Conservation (phyloP, 1,284 basidiomycete species). For the Malassezia japonica region DNA sequence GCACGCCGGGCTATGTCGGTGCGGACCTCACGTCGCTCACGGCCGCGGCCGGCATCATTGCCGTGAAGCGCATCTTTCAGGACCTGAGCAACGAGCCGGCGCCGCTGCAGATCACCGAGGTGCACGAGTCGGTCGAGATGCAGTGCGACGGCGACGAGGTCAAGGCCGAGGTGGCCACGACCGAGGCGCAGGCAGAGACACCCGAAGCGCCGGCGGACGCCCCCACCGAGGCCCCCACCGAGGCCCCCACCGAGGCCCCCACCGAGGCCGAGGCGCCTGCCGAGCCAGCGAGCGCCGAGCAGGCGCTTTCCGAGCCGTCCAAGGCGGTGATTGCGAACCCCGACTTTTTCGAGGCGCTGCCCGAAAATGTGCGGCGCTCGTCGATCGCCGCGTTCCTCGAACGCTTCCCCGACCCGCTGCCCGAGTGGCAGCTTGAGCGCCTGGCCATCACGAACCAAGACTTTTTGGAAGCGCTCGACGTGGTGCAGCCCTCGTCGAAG, state of each 20-base stretch:
- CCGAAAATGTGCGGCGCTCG: constrained; percentile 51
- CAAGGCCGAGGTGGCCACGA: too few relatives aligned
- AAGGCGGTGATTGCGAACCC: neutral
- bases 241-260: neutral
- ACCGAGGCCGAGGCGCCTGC: neutral
- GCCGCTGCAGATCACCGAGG: neutral
- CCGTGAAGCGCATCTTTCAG: constrained; percentile 89
- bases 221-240: neutral
- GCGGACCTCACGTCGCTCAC: constrained; percentile 85
- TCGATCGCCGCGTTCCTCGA: constrained; percentile 82
- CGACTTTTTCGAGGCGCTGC: constrained; percentile 35
- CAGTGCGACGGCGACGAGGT: neutral
- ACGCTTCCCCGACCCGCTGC: constrained; percentile 70
- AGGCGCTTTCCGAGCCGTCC: neutral
- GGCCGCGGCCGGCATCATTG: constrained; percentile 85
- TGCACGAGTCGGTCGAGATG: constrained; percentile 3
- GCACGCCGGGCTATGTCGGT: constrained; percentile 92
- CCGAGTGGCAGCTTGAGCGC: constrained; percentile 64
- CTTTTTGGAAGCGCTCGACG: constrained; percentile 67
- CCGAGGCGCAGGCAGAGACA: constrained; percentile 19
- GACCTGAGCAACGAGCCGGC: constrained; percentile 52
- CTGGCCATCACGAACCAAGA: constrained; percentile 63
- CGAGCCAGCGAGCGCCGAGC: neutral
- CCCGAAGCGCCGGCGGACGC: neutral
- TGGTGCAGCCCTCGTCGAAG: constrained; percentile 89